These are phyloP conservation scores for Antitrichia curtipendula DNA, from an alignment of 225 moss, liverwort and hornwort species.

Conservation along the genomic window DNA sequence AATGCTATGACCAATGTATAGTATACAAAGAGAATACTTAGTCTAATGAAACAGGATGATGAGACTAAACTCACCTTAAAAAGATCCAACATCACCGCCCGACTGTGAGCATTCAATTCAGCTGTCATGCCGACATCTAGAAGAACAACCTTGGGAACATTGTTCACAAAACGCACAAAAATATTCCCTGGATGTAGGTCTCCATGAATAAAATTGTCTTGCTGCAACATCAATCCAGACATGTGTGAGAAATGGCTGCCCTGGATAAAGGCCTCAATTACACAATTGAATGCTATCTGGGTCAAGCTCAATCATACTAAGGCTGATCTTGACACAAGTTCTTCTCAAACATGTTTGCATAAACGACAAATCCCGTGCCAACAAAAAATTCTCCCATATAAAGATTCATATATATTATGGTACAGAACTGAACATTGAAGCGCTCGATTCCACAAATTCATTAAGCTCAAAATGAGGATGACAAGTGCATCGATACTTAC, in stretches of 20 bases:
- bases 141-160: constrained; percentile 63
- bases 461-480: background rate
- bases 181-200: constrained; percentile 96
- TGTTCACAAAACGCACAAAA: constrained; percentile 73
- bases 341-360: background rate
- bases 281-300: background rate
- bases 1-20: background rate
- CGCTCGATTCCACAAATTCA: background rate
- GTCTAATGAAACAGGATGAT: background rate
- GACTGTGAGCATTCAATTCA: constrained; percentile 60
- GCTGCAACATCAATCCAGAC: constrained; percentile 16
- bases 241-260: background rate
- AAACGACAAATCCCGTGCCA: background rate
- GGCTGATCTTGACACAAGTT: background rate
- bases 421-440: background rate
- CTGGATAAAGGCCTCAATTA: background rate
- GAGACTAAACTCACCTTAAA: constrained; percentile 44
- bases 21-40: background rate
- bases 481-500: constrained; percentile 16
- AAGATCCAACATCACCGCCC: constrained; percentile 54
- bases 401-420: background rate
- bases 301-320: background rate
- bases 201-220: constrained; percentile 92
- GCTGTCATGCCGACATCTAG: constrained; percentile 95
- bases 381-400: background rate